These are phyloP conservation scores for Collariella sp. DNA, from an alignment of 495 filamentous ascomycete genomes.

Conservation along the genomic window DNA sequence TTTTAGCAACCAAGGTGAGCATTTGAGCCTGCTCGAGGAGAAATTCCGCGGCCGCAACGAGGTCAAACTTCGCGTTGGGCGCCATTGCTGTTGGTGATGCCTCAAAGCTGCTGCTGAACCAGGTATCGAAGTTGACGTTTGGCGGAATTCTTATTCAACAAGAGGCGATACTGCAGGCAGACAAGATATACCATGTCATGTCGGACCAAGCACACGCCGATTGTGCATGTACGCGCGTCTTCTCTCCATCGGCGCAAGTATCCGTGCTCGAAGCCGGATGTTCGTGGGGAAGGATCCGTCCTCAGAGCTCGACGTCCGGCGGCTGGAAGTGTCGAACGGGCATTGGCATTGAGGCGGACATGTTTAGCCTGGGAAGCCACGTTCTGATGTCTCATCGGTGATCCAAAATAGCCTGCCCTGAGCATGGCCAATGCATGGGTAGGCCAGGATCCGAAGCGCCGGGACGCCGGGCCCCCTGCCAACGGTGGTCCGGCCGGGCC, in stretches of 20 bases:
- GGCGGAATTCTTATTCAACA: no score
- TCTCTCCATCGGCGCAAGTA: background rate
- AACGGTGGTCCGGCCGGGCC: no score
- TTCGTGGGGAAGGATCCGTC: conserved; percentile 2
- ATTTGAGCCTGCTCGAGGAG: conserved; percentile 18
- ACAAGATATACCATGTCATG: background rate
- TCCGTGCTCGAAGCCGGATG: background rate
- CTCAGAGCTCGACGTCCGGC: conserved; percentile 4
- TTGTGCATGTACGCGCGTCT: background rate
- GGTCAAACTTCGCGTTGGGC: conserved; percentile 6
- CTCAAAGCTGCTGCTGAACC: no score
- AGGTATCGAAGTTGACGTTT: no score
- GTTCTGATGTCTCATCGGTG: no score
- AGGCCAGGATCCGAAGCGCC: no score
- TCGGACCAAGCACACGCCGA: background rate
- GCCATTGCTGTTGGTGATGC: background rate
- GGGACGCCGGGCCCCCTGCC: no score
- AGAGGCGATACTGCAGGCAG: no score
- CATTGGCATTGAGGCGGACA: no score
- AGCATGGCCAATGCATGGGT: no score
- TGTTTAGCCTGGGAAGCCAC: no score
- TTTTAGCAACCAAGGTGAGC: conserved; percentile 3
- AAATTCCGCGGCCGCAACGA: conserved; percentile 20
- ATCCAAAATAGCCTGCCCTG: no score
- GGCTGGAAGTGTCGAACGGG: background rate